These are phyloP conservation scores for Straminergon stramineum DNA, from an alignment of 225 moss, liverwort and hornwort species.

Conservation along the genomic window DNA sequence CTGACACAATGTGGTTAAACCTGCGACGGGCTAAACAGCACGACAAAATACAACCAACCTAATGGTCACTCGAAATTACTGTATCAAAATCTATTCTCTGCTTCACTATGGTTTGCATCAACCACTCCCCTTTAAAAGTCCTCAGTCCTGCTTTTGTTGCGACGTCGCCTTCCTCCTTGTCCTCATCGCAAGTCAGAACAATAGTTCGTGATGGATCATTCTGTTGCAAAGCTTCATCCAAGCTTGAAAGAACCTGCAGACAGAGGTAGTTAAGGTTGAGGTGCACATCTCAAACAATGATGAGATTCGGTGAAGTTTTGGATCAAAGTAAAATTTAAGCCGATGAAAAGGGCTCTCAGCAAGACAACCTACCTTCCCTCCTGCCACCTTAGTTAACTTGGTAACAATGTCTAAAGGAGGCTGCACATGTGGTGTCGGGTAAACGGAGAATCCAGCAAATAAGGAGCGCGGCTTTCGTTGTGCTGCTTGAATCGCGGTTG, in stretches of 20 bases:
- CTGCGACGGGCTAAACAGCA: background rate
- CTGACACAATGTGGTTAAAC: background rate
- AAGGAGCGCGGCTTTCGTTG: conserved; percentile 43
- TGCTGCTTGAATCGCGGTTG: conserved; percentile 44
- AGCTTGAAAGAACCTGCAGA: conserved; percentile 48
- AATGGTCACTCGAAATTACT: background rate
- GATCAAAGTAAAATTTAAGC: background rate
- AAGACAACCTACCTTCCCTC: conserved; percentile 51
- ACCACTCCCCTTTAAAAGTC: conserved; percentile 62
- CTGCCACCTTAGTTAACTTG: conserved; percentile 53
- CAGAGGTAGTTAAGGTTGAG: background rate
- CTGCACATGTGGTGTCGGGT: conserved; percentile 50
- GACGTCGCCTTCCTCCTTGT: conserved; percentile 28
- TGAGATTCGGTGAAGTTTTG: background rate
- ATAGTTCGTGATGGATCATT: conserved; percentile 31
- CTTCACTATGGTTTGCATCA: conserved; percentile 66
- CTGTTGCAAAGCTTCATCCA: conserved; percentile 40
- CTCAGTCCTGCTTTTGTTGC: conserved; percentile 53
- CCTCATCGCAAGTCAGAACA: conserved; percentile 54
- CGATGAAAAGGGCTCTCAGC: background rate
- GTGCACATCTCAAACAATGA: background rate
- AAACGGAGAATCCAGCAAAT: conserved; percentile 49
- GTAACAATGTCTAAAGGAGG: conserved; percentile 47
- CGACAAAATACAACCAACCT: background rate
- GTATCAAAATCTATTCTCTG: conserved; percentile 56